Evolutionary conservation across 306 rosid species (phyloP).

Genomic region (Vigna trinervia): DNA sequence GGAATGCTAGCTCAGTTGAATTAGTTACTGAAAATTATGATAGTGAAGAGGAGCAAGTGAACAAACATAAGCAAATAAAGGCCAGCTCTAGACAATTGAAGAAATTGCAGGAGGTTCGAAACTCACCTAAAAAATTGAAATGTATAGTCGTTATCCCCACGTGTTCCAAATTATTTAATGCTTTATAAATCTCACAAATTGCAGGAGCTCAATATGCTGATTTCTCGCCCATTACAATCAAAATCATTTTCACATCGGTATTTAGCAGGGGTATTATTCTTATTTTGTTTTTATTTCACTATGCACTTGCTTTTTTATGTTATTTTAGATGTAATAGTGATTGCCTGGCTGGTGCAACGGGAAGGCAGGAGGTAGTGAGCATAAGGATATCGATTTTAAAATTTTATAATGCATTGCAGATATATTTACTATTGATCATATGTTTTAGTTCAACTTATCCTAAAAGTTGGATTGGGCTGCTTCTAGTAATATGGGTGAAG

Average conservation of each 20-base stretch:
- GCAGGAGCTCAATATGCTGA: slow-evolving; percentile 81
- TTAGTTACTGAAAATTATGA: slow-evolving; percentile 66
- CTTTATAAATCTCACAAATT: slow-evolving; percentile 31
- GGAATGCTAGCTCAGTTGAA: slow-evolving; percentile 79
- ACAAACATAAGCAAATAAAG: slow-evolving; percentile 70
- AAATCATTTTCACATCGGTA: slow-evolving; percentile 85
- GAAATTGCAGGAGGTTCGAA: slow-evolving; percentile 75
- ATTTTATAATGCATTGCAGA: slow-evolving; percentile 3
- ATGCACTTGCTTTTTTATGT: slow-evolving; percentile 10
- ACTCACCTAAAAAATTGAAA: background rate
- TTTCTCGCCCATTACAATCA: slow-evolving; percentile 85
- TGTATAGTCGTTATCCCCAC: background rate
- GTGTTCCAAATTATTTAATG: background rate
- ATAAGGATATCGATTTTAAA: slow-evolving; percentile 24
- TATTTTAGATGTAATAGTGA: slow-evolving; percentile 16
- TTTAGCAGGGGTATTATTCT: slow-evolving; percentile 79
- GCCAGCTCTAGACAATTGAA: slow-evolving; percentile 64
- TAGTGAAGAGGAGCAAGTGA: slow-evolving; percentile 85
- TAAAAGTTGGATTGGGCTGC: background rate
- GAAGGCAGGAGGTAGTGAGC: slow-evolving; percentile 27
- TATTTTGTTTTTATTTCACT: slow-evolving; percentile 5
- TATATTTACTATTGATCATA: background rate
- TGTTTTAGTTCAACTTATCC: slow-evolving; percentile 6
- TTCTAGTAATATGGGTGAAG: background rate
- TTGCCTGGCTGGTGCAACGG: background rate